Percentiles rank a stretch among this genome's conserved stretches.
Evolutionary conservation across 257 asterid species (phyloP).

Genomic region (Nemophila menziesii): DNA sequence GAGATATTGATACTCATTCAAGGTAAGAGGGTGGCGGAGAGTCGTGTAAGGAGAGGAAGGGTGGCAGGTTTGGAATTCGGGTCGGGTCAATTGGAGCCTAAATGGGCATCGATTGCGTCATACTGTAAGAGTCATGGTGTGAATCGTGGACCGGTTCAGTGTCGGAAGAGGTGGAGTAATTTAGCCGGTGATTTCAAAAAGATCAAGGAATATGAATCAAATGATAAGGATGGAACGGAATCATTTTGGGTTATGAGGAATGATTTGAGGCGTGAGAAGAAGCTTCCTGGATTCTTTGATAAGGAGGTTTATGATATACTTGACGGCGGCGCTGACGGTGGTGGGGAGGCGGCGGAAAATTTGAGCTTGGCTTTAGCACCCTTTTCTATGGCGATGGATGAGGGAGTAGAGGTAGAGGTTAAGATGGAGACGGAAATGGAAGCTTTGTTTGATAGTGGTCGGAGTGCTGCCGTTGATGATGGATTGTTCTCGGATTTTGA

Average conservation of each 20-base stretch:
- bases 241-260: constrained; percentile 95
- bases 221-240: constrained; percentile 44
- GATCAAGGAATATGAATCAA: constrained; percentile 83
- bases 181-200: constrained; percentile 80
- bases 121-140: constrained; percentile 88
- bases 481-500: constrained; percentile 75
- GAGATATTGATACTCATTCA: constrained; percentile 82
- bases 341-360: constrained; percentile 21
- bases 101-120: constrained; percentile 83
- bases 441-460: constrained; percentile 69
- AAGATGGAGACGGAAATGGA: too few species aligned
- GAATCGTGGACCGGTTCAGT: constrained; percentile 89
- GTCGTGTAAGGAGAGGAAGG: constrained; percentile 51
- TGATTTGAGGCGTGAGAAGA: constrained; percentile 77
- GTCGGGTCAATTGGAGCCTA: constrained; percentile 67
- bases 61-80: constrained; percentile 48
- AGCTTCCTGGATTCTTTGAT: constrained; percentile 82
- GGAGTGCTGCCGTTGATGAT: constrained; percentile 64
- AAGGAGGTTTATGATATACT: constrained; percentile 84
- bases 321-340: constrained; percentile 32
- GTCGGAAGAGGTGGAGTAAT: constrained; percentile 95
- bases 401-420: constrained; percentile 21
- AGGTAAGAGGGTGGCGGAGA: constrained; percentile 72
- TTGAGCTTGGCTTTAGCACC: constrained; percentile 47
- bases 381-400: constrained; percentile 14